Conservation (phyloP, 257 asterid genomes). For the Lithospermum erythrorhizon region DNA sequence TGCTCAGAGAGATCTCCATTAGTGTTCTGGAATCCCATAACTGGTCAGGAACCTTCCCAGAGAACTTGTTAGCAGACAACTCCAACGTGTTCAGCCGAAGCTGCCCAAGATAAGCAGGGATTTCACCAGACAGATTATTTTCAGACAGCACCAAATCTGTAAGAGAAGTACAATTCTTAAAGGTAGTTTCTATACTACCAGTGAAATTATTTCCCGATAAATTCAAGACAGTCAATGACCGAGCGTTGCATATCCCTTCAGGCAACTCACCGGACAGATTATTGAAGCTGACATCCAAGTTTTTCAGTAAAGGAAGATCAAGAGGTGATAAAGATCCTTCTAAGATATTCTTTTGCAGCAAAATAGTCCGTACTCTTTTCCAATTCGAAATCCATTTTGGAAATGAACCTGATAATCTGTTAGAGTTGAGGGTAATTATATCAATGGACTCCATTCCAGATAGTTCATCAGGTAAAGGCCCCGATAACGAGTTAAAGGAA, state of each 20-base stretch:
- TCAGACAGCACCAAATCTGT: slow-evolving; percentile 48
- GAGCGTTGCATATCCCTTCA: slow-evolving; percentile 42
- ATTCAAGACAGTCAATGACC: slow-evolving; percentile 25
- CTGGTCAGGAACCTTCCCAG: slow-evolving; percentile 47
- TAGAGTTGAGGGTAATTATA: slow-evolving; percentile 43
- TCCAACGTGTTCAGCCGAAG: slow-evolving; percentile 49
- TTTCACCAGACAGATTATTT: slow-evolving; percentile 44
- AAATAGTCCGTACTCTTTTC: slow-evolving; percentile 34
- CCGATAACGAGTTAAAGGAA: slow-evolving; percentile 47
- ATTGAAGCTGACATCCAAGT: slow-evolving; percentile 46
- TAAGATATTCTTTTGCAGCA: slow-evolving; percentile 44
- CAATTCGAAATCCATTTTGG: slow-evolving; percentile 73
- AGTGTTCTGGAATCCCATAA: slow-evolving; percentile 65
- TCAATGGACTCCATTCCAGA: slow-evolving; percentile 36
- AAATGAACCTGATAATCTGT: slow-evolving; percentile 47
- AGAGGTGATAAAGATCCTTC: slow-evolving; percentile 54
- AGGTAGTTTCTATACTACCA: slow-evolving; percentile 37
- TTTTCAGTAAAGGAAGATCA: slow-evolving; percentile 32
- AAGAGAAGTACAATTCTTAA: slow-evolving; percentile 38
- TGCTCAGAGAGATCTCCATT: slow-evolving; percentile 34
- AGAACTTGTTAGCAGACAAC: slow-evolving; percentile 41
- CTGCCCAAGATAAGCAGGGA: slow-evolving; percentile 55
- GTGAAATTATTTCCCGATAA: slow-evolving; percentile 48
- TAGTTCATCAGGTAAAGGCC: slow-evolving; percentile 46
- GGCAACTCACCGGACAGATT: slow-evolving; percentile 48